Percentiles rank a stretch among this genome's conserved stretches.
Evolutionary conservation across 1,284 basidiomycete species (phyloP).

Genomic region (Ustilago lituana): DNA sequence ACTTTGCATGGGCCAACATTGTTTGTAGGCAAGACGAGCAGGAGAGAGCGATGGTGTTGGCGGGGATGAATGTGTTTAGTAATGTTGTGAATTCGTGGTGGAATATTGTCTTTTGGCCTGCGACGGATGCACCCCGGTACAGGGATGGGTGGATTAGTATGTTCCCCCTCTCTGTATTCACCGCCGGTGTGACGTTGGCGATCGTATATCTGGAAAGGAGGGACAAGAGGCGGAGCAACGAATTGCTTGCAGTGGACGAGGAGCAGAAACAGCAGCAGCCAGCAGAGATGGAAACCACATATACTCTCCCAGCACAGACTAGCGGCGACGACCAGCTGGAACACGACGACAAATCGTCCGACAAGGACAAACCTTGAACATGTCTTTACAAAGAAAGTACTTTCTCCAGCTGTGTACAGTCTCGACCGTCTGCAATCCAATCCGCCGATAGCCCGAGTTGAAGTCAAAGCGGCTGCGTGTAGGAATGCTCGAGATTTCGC

Average conservation of each 20-base stretch:
- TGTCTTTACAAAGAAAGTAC: no score
- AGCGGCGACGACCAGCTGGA: neutral
- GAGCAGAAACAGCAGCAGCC: neutral
- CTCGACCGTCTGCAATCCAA: no score
- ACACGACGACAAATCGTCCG: conserved; percentile 3
- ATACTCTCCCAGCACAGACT: conserved; percentile 8
- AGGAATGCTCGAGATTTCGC: no score
- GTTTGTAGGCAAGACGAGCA: conserved; percentile 55
- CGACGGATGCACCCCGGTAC: conserved; percentile 53
- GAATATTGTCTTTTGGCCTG: conserved; percentile 56
- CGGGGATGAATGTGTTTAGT: conserved; percentile 48
- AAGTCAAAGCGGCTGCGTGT: no score
- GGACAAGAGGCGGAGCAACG: conserved; percentile 16
- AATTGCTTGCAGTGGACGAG: neutral
- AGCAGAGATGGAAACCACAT: no score
- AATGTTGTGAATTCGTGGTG: conserved; percentile 60
- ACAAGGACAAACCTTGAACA: conserved; percentile 14
- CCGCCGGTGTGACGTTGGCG: conserved; percentile 25
- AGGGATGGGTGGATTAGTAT: conserved; percentile 56
- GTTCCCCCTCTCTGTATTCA: conserved; percentile 39
- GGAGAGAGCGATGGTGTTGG: conserved; percentile 55
- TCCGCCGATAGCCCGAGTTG: no score
- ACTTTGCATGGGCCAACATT: conserved; percentile 66
- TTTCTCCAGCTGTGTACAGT: no score
- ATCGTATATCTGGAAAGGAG: conserved; percentile 40